Base-by-base conservation (phyloP, 192 early-diverging fungal species). In the Entomortierella lignicola region DNA sequence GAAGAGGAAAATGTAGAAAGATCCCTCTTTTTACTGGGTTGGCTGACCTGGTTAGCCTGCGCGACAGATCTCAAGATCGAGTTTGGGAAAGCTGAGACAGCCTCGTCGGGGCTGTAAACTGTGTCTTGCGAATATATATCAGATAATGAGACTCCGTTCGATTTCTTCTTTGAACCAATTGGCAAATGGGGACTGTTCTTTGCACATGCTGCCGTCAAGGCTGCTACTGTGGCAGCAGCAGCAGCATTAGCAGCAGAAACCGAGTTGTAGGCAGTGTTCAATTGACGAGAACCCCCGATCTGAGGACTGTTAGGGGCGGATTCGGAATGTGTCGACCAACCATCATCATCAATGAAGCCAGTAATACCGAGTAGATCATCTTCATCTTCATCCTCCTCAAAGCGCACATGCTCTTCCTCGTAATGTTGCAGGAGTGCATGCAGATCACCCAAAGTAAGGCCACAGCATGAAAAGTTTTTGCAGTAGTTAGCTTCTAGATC, bases 341-440 rank as follows among this genome's bases (percentile, higher is more conserved):
- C 75, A 60, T 79, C 75, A n/a, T 79, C 75, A 61, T 79, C 75
- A 29, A 63, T 70, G 43, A 70, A 79, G 20, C 66, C 74, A 15
- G 26, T 39, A 18, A 25, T 42, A 43, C 48, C 43, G 27, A 70
- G n/a, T 21, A 63, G 27, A 42, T 79, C 67, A 18, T 70, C 75
- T 5, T 79, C 44, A 47, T 47, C 62, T 26, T 70, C 61, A 11
- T 70, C 75, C 13, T 93, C 90, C 80, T 96, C 96, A 48, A 96
- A 88, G 34, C 90, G 90, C 27, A 95, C 94, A 67, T 98, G 97
- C 72, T 88, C 90, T 73, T 99, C 97, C 85, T 99, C 97, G 77
- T 95, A 97, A 84, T 99, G 97, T 83, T 96, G 95, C 31, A 99
- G 83, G 52, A 99, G 92, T 68, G 95, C 96, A 85, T 99, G 97